Percentiles rank a stretch among this genome's conserved stretches.
Evolutionary conservation across 352 stramenopile genomes (phyloP).

Genomic region (Detonula confervacea): DNA sequence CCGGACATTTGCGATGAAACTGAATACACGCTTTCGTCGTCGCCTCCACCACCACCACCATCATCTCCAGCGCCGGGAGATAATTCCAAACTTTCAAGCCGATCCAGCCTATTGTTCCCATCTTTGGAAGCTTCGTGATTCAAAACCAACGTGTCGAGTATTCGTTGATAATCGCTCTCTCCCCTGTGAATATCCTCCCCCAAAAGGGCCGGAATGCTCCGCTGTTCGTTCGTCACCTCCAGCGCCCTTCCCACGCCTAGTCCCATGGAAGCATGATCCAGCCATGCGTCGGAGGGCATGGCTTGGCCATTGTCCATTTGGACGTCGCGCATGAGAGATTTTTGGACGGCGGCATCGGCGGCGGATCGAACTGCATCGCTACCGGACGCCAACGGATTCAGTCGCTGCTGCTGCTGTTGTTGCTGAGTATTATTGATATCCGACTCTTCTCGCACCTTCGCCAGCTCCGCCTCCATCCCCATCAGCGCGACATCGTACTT

Average conservation of each 20-base stretch:
- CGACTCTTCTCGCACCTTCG: not conserved
- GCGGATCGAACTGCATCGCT: slow-evolving; percentile 16
- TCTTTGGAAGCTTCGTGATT: not conserved
- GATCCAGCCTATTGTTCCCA: not conserved
- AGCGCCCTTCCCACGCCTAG: slow-evolving; percentile 22
- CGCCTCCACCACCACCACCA: slow-evolving; percentile 5
- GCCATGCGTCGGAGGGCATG: slow-evolving; percentile 50
- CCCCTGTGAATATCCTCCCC: slow-evolving; percentile 19
- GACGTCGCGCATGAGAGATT: slow-evolving; percentile 28
- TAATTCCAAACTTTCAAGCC: slow-evolving; percentile 5
- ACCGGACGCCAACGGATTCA: not conserved
- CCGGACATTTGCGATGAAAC: slow-evolving; percentile 35
- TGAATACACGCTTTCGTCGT: slow-evolving; percentile 52
- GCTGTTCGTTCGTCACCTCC: slow-evolving; percentile 15
- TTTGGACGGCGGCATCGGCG: slow-evolving; percentile 36
- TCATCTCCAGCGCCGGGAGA: not conserved
- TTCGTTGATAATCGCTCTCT: slow-evolving; percentile 45
- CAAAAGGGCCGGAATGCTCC: slow-evolving; percentile 8
- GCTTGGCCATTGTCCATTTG: slow-evolving; percentile 43
- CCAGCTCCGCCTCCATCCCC: slow-evolving; percentile 28
- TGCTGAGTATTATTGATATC: not conserved
- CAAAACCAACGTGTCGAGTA: slow-evolving; percentile 37
- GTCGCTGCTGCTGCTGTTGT: not conserved
- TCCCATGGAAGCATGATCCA: slow-evolving; percentile 46
- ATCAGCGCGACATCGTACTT: slow-evolving; percentile 32